Percentiles rank a stretch among this genome's conserved stretches.
Conservation (phyloP, 257 asterid genomes). For the Oldenlandia corymbosa region DNA sequence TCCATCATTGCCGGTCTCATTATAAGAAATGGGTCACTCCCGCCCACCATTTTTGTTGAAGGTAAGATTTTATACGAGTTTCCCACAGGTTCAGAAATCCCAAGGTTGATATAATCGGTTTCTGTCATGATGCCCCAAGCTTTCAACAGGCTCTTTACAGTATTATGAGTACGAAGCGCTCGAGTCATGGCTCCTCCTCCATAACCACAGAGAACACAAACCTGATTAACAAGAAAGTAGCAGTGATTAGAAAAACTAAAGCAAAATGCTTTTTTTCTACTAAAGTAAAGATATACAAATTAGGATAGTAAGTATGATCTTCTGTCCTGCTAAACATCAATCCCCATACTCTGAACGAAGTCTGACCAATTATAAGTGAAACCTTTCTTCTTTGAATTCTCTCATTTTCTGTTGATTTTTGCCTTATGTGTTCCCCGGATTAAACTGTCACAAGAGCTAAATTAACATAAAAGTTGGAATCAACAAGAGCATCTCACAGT, state of each 20-base stretch:
- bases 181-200: slow-evolving; percentile 35
- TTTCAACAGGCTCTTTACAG: slow-evolving; percentile 24
- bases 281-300: not conserved
- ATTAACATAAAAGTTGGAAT: not conserved
- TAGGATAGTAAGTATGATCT: not conserved
- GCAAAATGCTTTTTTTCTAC: not conserved
- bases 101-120: not conserved
- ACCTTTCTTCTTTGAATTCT: no score
- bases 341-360: no score
- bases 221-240: slow-evolving; percentile 18
- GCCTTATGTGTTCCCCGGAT: no score
- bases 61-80: slow-evolving; percentile 9
- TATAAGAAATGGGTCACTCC: slow-evolving; percentile 13
- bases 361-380: no score
- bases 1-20: slow-evolving; percentile 10
- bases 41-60: slow-evolving; percentile 10
- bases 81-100: not conserved
- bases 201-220: slow-evolving; percentile 31
- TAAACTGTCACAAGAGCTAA: not conserved
- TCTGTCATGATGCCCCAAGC: slow-evolving; percentile 17
- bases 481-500: slow-evolving; percentile 14
- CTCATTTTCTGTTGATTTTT: no score
- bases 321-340: not conserved
- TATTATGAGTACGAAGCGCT: slow-evolving; percentile 21
- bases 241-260: not conserved